Evolutionary conservation across 2,329 filamentous ascomycete species (phyloP), one percentile per base, ranked within the genome.

Genomic region (Hymenoscyphus salicellus): DNA sequence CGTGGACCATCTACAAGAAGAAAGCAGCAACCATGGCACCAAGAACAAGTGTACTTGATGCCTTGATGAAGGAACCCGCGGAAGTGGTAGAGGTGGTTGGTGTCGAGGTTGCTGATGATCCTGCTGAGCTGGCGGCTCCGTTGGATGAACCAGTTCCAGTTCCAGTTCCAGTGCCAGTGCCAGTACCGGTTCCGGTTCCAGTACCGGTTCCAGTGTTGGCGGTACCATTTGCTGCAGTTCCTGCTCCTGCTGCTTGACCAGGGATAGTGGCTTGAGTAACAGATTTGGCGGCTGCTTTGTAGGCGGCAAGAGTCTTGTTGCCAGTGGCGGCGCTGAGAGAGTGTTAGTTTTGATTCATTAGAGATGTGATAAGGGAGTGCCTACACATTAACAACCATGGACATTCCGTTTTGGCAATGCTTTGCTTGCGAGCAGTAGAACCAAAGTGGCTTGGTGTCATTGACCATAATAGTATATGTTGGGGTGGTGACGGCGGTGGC

Each of bases 381-480:
- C 38, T 55, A 61, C 60, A 32, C 79, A 38, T 82, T 77, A 52
- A 89, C 83, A 20, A 75, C 74, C 72, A 75, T 72, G 17, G 67
- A 67, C 75, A 76, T 76, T 3, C 74, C 75, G 5, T 61, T 66
- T 64, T 92, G 85, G 78, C 91, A 95, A 79, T 95, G 91, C 73
- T 82, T 85, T 56, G 76, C 86, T 77, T 92, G 88, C 33, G 86
- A 87, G 79, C 91, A 94, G 82, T 89, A 94, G 69, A 91, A 79
- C 90, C 91, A 95, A 69, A 93, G 81, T 33, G 91, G 91, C 63
- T 83, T 88, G 55, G 83, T 85, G 76, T 86, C 82, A 73, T 87
- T 88, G 76, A 95, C 79, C 75, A 82, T 83, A 72, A 94, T 80
- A 65, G 88, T 92, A 78, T 88, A 95, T 62, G 88, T 88, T 32